Conservation (phyloP, 139 green algal species). For the Chlamydomonas sphaeroides region DNA sequence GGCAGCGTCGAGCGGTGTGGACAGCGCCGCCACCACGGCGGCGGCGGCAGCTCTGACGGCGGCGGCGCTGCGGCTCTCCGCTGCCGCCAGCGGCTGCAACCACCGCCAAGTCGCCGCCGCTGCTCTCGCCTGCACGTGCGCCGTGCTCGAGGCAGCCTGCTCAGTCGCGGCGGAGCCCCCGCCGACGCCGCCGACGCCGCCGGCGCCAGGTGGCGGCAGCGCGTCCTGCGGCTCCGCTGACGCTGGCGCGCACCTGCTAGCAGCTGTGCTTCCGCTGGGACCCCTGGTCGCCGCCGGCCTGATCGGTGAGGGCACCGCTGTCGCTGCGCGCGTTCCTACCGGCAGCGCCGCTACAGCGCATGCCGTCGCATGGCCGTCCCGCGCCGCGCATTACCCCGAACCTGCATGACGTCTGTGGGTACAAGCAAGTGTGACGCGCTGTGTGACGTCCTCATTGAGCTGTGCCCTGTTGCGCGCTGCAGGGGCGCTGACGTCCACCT, state of each 20-base stretch:
- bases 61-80: slow-evolving; percentile 35
- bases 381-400: background rate
- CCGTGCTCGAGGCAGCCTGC: slow-evolving; percentile 25
- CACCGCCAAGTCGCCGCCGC: slow-evolving; percentile 24
- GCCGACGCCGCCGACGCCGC: background rate
- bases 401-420: background rate
- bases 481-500: slow-evolving; percentile 39
- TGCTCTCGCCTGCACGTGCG: slow-evolving; percentile 28
- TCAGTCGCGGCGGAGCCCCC: too few relatives aligned
- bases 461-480: background rate
- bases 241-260: background rate
- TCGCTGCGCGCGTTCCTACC: background rate
- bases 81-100: slow-evolving; percentile 33
- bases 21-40: background rate
- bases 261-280: slow-evolving; percentile 8
- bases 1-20: background rate
- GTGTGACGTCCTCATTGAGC: background rate
- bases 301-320: slow-evolving; percentile 10
- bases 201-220: background rate
- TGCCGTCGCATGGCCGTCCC: too few relatives aligned
- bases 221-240: background rate
- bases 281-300: slow-evolving; percentile 2
- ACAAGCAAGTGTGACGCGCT: background rate
- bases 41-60: slow-evolving; percentile 3
- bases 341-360: too few relatives aligned